Evolutionary conservation across 2,329 filamentous ascomycete genomes (phyloP).

Genomic region (Colletotrichum tofieldiae): DNA sequence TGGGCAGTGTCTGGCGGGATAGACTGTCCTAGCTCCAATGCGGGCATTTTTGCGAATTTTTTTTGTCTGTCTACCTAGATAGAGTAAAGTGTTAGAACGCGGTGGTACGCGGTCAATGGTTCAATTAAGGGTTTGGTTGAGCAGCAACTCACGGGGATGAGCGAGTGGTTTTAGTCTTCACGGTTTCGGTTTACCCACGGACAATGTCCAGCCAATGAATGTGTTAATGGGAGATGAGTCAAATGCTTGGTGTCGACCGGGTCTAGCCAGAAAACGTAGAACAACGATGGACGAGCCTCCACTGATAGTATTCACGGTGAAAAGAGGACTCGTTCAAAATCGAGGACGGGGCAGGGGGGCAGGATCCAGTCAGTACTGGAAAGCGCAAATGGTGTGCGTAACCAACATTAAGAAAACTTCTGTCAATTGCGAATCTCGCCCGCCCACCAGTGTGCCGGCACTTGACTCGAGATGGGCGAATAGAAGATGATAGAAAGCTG

Average conservation of each 20-base stretch:
- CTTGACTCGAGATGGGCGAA: constrained; percentile 16
- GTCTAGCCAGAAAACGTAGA: neutral
- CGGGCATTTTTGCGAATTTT: constrained; percentile 57
- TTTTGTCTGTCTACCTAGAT: neutral
- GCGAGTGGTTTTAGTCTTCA: neutral
- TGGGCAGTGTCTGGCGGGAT: constrained; percentile 86
- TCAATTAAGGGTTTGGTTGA: too few species aligned
- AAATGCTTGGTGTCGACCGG: neutral
- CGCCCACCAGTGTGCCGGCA: neutral
- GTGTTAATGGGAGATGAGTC: neutral
- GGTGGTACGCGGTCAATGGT: neutral
- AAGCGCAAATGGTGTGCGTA: neutral
- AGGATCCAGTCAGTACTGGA: neutral
- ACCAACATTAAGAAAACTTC: neutral
- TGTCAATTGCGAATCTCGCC: neutral
- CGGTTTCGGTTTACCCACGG: neutral
- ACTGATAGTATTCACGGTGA: neutral
- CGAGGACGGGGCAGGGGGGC: neutral
- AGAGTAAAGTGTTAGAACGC: neutral
- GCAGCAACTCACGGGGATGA: neutral
- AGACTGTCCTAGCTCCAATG: constrained; percentile 75
- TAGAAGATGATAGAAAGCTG: neutral
- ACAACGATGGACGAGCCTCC: neutral
- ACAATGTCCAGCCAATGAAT: neutral
- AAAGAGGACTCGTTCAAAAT: neutral